phyloP scores from a whole-genome alignment of 106 monocot species.

The Xerophyta viscosa region DNA sequence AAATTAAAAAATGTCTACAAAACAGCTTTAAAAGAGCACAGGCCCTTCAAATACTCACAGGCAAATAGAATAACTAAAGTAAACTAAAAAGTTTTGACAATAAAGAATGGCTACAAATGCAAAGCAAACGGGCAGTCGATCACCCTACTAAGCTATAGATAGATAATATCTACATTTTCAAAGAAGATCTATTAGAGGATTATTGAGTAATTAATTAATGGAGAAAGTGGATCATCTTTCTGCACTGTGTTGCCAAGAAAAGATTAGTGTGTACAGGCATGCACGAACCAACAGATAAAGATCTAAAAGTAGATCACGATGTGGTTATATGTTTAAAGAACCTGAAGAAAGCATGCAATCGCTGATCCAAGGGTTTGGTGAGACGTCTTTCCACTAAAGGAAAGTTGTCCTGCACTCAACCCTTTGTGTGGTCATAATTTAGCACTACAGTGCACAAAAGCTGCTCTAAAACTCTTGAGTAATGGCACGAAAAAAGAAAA shows the following conservation, averaged over 20 bases:
- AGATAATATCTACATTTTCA: too few species aligned
- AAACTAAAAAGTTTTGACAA: not conserved
- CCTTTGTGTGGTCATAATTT: not conserved
- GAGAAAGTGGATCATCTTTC: slow-evolving; percentile 24
- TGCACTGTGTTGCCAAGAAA: too few species aligned
- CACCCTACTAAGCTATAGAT: not conserved
- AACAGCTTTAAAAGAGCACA: too few species aligned
- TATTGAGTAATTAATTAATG: not conserved
- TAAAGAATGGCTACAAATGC: not conserved
- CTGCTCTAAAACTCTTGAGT: too few species aligned
- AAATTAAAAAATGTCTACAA: too few species aligned
- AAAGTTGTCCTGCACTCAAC: slow-evolving; percentile 1
- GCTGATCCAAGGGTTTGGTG: slow-evolving; percentile 3
- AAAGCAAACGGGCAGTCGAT: not conserved
- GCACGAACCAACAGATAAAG: too few species aligned
- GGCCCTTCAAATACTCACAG: too few species aligned
- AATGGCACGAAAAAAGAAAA: too few species aligned
- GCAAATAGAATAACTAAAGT: not conserved
- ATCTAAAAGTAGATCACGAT: slow-evolving; percentile 6
- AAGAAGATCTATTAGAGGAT: slow-evolving; percentile 5
- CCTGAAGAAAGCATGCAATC: slow-evolving; percentile 1
- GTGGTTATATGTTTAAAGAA: not conserved
- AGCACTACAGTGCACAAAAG: too few species aligned
- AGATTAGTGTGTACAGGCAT: too few species aligned
- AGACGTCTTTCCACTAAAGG: slow-evolving; percentile 6